These are phyloP conservation scores for Salvia rosmarinus DNA, from an alignment of 257 asterid species.

Conservation along the genomic window DNA sequence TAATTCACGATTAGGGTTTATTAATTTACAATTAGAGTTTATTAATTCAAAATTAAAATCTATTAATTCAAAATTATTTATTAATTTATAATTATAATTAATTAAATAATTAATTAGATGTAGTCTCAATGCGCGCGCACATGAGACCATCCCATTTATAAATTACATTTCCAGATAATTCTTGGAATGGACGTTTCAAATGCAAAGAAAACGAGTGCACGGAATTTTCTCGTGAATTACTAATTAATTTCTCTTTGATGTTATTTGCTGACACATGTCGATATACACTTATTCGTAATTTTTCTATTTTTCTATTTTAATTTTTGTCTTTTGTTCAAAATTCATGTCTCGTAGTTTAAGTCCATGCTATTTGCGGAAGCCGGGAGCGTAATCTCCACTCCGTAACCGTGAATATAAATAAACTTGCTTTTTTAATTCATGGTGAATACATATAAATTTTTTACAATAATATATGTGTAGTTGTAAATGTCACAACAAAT, in stretches of 20 bases:
- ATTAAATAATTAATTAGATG: no score
- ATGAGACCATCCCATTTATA: no score
- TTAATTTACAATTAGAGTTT: no score
- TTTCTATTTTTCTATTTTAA: not conserved
- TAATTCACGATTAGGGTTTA: no score
- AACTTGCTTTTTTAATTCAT: no score
- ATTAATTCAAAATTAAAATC: no score
- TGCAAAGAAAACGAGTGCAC: not conserved
- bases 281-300: no score
- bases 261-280: not conserved
- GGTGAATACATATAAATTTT: not conserved
- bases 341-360: not conserved
- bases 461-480: not conserved
- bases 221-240: not conserved
- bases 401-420: not conserved
- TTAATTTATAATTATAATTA: no score
- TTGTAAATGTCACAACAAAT: not conserved
- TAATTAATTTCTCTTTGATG: not conserved
- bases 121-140: no score
- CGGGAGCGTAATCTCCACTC: constrained; percentile 15
- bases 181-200: no score
- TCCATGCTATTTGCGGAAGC: not conserved
- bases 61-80: no score
- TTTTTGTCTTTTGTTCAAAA: not conserved
- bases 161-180: not conserved